Conservation (phyloP, 305 asterid species). For the Plantago coronopus region DNA sequence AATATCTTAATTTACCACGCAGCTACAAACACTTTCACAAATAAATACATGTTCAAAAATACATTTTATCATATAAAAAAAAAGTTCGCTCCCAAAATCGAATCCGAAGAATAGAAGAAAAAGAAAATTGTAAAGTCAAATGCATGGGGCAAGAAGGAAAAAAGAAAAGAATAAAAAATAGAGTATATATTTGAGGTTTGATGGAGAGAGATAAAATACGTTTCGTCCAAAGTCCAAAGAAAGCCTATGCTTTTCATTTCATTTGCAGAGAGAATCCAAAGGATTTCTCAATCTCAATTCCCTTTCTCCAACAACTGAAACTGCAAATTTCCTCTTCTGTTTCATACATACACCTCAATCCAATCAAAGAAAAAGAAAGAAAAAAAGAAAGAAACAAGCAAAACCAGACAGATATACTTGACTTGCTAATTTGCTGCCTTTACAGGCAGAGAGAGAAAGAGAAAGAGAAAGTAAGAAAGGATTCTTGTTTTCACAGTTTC, state of each 20-base stretch:
- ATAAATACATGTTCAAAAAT: no score
- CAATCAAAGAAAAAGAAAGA: slow-evolving; percentile 7
- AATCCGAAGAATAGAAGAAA: no score
- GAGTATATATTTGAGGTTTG: no score
- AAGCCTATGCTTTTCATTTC: slow-evolving; percentile 32
- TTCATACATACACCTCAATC: slow-evolving; percentile 11
- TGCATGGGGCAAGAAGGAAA: no score
- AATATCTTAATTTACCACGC: no score
- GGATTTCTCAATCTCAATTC: slow-evolving; percentile 35
- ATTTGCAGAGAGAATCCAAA: slow-evolving; percentile 50
- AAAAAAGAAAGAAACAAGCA: slow-evolving; percentile 4
- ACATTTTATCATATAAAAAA: no score
- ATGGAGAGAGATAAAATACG: no score
- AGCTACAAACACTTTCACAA: no score
- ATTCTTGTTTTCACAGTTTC: slow-evolving; percentile 33
- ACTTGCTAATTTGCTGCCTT: slow-evolving; percentile 21
- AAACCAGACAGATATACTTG: slow-evolving; percentile 22
- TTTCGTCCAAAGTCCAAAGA: no score
- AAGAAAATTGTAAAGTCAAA: no score
- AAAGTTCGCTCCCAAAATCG: no score
- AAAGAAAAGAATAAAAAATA: no score
- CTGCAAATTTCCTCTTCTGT: slow-evolving; percentile 28
- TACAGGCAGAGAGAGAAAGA: slow-evolving; percentile 22
- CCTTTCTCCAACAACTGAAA: slow-evolving; percentile 28
- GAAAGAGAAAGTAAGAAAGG: slow-evolving; percentile 29